Percentiles rank a stretch among this genome's conserved stretches.
phyloP scores from a whole-genome alignment of 1,284 basidiomycete genomes.

The Apiotrichum laibachii region DNA sequence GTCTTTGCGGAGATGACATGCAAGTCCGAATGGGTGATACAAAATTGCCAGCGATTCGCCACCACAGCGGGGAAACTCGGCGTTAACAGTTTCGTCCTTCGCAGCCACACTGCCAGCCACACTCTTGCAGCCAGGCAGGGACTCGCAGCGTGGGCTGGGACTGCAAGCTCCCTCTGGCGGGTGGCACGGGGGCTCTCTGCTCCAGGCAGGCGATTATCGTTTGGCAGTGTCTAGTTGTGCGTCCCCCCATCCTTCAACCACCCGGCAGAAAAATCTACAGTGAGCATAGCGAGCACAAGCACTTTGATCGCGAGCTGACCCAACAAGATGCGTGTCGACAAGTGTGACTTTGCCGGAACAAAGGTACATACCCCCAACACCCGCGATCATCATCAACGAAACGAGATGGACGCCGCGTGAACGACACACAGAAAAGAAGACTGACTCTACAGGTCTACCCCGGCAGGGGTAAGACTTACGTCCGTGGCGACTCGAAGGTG shows the following conservation, averaged over 20 bases:
- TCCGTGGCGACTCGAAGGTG: conserved; percentile 94
- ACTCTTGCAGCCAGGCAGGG: no score
- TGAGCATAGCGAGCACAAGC: neutral
- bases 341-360: conserved; percentile 94
- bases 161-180: no score
- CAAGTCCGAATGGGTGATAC: no score
- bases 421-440: neutral
- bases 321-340: conserved; percentile 80
- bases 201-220: no score
- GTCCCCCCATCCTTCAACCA: conserved; percentile 1
- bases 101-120: no score
- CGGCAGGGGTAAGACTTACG: conserved; percentile 89
- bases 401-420: neutral
- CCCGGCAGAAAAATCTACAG: neutral
- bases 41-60: no score
- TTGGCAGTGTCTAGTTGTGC: neutral
- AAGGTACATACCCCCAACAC: conserved; percentile 38
- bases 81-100: no score
- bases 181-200: no score
- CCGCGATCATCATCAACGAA: neutral
- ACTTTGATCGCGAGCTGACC: conserved; percentile 6
- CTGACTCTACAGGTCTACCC: conserved; percentile 69
- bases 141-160: no score
- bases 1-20: no score
- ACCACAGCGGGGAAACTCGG: no score